Evolutionary conservation across 495 filamentous ascomycete genomes (phyloP).

Genomic region (Amniculicola lignicola): DNA sequence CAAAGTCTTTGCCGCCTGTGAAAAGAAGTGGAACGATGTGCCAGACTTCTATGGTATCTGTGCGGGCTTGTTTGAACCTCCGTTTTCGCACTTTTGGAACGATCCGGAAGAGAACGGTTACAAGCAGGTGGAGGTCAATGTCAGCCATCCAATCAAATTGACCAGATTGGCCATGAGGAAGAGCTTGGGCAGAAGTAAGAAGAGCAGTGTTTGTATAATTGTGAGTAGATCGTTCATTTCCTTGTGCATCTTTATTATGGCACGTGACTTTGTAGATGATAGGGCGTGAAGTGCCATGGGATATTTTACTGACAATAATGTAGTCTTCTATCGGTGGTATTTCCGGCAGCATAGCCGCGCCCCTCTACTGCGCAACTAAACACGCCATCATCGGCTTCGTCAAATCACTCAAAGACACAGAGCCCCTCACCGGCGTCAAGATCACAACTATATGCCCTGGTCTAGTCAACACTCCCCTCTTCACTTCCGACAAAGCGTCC

Average conservation of each 20-base stretch:
- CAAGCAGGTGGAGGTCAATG: slow-evolving; percentile 35
- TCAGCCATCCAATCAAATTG: slow-evolving; percentile 41
- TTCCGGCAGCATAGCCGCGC: slow-evolving; percentile 22
- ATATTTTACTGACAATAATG: neutral
- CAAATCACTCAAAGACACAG: slow-evolving; percentile 36
- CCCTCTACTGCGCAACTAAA: slow-evolving; percentile 43
- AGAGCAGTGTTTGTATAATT: slow-evolving; percentile 28
- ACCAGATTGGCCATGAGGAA: slow-evolving; percentile 43
- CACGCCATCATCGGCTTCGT: slow-evolving; percentile 43
- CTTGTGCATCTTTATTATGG: neutral
- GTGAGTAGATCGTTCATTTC: slow-evolving; percentile 5
- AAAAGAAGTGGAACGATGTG: slow-evolving; percentile 38
- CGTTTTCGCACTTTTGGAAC: slow-evolving; percentile 37
- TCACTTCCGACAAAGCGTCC: slow-evolving; percentile 22
- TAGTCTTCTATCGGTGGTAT: slow-evolving; percentile 39
- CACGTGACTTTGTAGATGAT: neutral
- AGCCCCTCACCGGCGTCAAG: slow-evolving; percentile 38
- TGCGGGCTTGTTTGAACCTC: slow-evolving; percentile 43
- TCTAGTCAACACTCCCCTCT: slow-evolving; percentile 34
- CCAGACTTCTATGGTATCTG: slow-evolving; percentile 39
- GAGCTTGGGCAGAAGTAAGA: slow-evolving; percentile 35
- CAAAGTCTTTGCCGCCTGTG: slow-evolving; percentile 33
- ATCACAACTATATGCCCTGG: slow-evolving; percentile 39
- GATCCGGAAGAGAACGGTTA: slow-evolving; percentile 38
- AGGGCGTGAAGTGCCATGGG: neutral